A percentile compares a stretch with the other conserved stretches of the same genome.
Conservation (phyloP, 1,284 basidiomycete species). For the Cystobasidium sp. region DNA sequence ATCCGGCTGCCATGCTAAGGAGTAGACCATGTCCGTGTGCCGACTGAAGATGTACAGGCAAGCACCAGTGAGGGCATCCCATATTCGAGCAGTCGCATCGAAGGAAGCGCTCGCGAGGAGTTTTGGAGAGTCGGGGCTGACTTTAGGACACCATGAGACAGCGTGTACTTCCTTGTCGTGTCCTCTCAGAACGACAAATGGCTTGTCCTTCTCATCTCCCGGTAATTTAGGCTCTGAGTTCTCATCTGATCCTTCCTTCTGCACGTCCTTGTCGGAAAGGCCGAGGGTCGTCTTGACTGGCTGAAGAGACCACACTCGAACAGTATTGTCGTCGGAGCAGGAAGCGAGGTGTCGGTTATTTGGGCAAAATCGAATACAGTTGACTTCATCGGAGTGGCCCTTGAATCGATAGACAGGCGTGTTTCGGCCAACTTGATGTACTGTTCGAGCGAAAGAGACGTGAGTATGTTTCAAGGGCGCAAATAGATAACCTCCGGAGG, state of each 20-base stretch:
- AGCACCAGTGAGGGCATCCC: slow-evolving; percentile 74
- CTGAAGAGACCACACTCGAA: slow-evolving; percentile 72
- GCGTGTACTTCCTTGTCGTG: slow-evolving; percentile 71
- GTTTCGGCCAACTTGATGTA: slow-evolving; percentile 46
- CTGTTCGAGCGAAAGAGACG: slow-evolving; percentile 34
- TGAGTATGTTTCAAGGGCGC: not conserved
- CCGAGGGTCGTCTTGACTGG: slow-evolving; percentile 27
- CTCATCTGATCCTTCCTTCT: slow-evolving; percentile 17
- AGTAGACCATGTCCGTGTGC: slow-evolving; percentile 51
- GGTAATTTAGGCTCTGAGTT: slow-evolving; percentile 44
- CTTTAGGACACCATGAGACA: slow-evolving; percentile 71
- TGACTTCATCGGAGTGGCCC: slow-evolving; percentile 76
- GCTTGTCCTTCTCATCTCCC: slow-evolving; percentile 45
- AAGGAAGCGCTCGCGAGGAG: slow-evolving; percentile 73
- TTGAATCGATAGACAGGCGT: slow-evolving; percentile 56
- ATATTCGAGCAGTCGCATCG: slow-evolving; percentile 72
- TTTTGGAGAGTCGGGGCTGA: slow-evolving; percentile 62
- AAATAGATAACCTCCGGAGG: too few relatives aligned
- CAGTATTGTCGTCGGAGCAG: slow-evolving; percentile 76
- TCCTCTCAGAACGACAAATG: slow-evolving; percentile 55
- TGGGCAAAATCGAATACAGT: slow-evolving; percentile 72
- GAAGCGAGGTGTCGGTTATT: slow-evolving; percentile 71
- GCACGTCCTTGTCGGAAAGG: slow-evolving; percentile 11
- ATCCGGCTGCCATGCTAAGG: slow-evolving; percentile 48
- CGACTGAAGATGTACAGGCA: slow-evolving; percentile 68